phyloP scores from a whole-genome alignment of 768 basidiomycete genomes.

The Lanmaoa pseudosensibilis region DNA sequence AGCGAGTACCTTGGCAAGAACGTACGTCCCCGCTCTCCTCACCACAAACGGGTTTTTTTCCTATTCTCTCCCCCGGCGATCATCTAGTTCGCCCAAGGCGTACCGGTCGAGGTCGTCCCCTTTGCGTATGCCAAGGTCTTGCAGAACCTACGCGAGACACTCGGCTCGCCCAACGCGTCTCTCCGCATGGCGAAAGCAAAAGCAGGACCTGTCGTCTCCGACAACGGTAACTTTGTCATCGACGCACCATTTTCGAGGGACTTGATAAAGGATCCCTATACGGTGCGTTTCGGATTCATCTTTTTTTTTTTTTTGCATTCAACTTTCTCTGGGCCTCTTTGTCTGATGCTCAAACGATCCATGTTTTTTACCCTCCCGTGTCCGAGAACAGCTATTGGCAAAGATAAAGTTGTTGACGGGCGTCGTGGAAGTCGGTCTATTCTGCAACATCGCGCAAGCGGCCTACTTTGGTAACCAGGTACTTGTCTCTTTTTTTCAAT shows the following conservation, averaged over 20 bases:
- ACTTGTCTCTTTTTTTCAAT: constrained; percentile 8
- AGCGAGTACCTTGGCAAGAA: constrained; percentile 76
- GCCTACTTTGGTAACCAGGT: constrained; percentile 96
- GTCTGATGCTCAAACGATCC: background rate
- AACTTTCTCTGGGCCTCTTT: background rate
- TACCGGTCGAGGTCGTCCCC: constrained; percentile 95
- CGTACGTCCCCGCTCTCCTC: constrained; percentile 47
- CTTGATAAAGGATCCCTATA: constrained; percentile 63
- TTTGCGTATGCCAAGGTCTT: constrained; percentile 93
- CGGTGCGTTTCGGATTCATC: constrained; percentile 36
- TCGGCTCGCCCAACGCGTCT: constrained; percentile 69
- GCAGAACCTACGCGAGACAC: constrained; percentile 56
- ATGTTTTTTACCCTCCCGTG: too few species aligned
- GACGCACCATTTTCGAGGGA: constrained; percentile 87
- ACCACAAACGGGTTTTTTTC: too few species aligned
- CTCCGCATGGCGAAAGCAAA: constrained; percentile 92
- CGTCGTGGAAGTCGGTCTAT: constrained; percentile 98
- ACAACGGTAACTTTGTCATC: constrained; percentile 97
- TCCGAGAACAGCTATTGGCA: constrained; percentile 62
- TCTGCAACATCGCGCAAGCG: constrained; percentile 87
- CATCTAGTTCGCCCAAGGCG: constrained; percentile 75
- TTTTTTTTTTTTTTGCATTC: too few species aligned
- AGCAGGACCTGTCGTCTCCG: constrained; percentile 94
- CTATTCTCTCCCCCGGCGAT: background rate
- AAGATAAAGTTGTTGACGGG: constrained; percentile 94